Percentiles rank a stretch among this genome's conserved stretches.
These are phyloP conservation scores for Fusarium brevicatenulatum DNA, from an alignment of 2,329 filamentous ascomycete genomes.

Conservation along the genomic window DNA sequence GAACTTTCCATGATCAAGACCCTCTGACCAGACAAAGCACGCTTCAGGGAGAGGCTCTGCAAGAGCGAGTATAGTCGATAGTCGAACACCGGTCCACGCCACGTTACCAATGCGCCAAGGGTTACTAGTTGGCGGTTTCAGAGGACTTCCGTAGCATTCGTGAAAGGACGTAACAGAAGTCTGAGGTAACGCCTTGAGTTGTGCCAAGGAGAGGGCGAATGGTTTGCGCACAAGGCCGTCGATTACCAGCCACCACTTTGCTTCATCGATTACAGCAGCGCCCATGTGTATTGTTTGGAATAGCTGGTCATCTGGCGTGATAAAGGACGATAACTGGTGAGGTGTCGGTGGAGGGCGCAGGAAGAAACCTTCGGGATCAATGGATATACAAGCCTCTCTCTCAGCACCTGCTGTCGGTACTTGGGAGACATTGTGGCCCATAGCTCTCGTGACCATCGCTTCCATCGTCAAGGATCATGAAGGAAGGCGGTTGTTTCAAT, in stretches of 20 bases:
- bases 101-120: constrained; percentile 15
- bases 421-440: accelerated
- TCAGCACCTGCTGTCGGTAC: background rate
- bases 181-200: background rate
- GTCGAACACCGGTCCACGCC: constrained; percentile 1
- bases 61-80: background rate
- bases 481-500: accelerated
- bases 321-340: background rate
- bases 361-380: background rate
- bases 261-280: background rate
- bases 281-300: constrained; percentile 26
- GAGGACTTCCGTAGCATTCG: constrained; percentile 18
- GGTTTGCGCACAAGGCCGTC: background rate
- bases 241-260: background rate
- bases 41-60: background rate
- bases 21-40: constrained; percentile 18
- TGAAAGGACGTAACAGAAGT: constrained; percentile 11
- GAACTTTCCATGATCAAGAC: constrained; percentile 2
- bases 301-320: background rate
- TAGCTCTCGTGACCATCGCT: accelerated
- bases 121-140: background rate
- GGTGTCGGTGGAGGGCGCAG: constrained; percentile 9
- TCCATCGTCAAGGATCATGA: background rate
- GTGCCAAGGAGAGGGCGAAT: constrained; percentile 1
- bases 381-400: background rate